Evolutionary conservation across 495 filamentous ascomycete genomes (phyloP).

Genomic region (Penicillium longicatenatum): DNA sequence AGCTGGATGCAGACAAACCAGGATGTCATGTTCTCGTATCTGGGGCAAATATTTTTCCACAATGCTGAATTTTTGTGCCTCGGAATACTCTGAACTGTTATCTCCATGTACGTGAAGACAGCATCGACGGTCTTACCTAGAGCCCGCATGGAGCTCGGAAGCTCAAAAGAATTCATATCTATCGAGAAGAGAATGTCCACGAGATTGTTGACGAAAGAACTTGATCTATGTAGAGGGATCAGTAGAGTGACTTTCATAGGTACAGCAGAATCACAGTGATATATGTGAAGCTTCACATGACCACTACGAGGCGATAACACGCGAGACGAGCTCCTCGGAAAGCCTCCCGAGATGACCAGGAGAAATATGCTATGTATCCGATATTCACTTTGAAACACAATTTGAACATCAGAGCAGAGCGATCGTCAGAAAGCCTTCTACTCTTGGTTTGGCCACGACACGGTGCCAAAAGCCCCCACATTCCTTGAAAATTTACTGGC

Average conservation of each 20-base stretch:
- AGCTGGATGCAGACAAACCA: not conserved
- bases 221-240: too few species aligned
- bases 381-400: too few species aligned
- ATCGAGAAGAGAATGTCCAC: not conserved
- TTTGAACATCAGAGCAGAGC: too few species aligned
- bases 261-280: not conserved
- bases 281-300: too few species aligned
- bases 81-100: not conserved
- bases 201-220: not conserved
- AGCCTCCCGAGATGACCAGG: not conserved
- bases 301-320: too few species aligned
- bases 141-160: not conserved
- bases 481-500: not conserved
- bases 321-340: not conserved
- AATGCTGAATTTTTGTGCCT: slow-evolving; percentile 1
- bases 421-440: not conserved
- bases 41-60: not conserved
- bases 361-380: not conserved
- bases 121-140: not conserved
- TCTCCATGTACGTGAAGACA: not conserved
- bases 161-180: not conserved
- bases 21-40: not conserved
- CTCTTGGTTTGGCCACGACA: not conserved
- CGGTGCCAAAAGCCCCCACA: not conserved
- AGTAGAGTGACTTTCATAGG: too few species aligned